Conservation (phyloP, 2,329 filamentous ascomycete genomes). For the Colletotrichum horii region DNA sequence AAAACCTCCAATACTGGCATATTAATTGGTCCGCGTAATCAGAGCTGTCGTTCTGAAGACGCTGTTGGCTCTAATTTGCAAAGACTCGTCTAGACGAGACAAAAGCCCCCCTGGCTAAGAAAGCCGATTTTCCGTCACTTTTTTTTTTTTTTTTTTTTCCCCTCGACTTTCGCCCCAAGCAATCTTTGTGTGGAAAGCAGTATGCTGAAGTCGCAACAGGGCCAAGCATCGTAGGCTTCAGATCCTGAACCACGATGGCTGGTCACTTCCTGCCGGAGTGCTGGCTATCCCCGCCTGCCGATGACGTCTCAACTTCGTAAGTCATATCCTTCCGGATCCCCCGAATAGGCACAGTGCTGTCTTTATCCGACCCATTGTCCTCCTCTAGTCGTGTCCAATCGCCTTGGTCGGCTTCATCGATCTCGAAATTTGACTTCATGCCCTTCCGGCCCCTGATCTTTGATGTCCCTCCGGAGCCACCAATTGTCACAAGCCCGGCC, state of each 20-base stretch:
- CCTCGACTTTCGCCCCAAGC: accelerated
- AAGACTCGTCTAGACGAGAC: background rate
- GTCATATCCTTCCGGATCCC: slow-evolving; percentile 18
- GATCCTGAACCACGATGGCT: background rate
- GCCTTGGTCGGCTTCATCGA: slow-evolving; percentile 6
- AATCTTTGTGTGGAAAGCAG: background rate
- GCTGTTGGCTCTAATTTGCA: background rate
- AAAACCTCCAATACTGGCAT: background rate
- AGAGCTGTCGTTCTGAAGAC: background rate
- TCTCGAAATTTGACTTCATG: slow-evolving; percentile 7
- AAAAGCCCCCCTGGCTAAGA: background rate
- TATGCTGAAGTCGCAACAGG: background rate
- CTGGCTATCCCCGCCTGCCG: background rate
- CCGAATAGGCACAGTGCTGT: slow-evolving; percentile 19
- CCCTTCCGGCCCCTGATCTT: slow-evolving; percentile 15
- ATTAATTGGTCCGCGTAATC: background rate
- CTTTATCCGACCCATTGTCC: slow-evolving; percentile 18
- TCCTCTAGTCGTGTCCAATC: slow-evolving; percentile 23
- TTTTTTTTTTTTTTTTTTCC: background rate
- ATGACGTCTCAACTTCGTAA: background rate
- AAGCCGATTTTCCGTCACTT: background rate
- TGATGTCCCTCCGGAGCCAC: slow-evolving; percentile 9
- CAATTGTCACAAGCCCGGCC: slow-evolving; percentile 17
- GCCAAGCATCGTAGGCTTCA: background rate
- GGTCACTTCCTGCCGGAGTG: background rate